Base-by-base conservation (phyloP, 305 asterid genomes). In the Plantago coronopus region DNA sequence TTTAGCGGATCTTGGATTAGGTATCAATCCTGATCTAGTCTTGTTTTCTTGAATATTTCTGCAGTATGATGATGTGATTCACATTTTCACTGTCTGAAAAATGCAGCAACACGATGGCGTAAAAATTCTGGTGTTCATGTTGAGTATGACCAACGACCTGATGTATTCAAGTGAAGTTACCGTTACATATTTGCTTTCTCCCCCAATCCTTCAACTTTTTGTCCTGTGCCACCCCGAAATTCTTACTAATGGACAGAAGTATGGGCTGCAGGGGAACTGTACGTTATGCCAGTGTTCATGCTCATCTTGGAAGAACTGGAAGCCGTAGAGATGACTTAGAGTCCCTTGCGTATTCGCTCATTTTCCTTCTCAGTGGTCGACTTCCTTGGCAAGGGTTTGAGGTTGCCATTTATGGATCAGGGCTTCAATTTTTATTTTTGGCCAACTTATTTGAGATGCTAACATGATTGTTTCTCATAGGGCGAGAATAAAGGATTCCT, bases 281-380 rank as follows among this genome's bases (percentile, higher is more conserved):
- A 57, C 86, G 88, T 6, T 85, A 83, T 76, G 95, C 95, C 16
- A 83, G 95, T 54, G 91, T 76, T 15, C 88, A 86, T 74, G 88
- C 91, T 59, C 95, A 81, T 68, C 84, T 86, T 40, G 95, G 91
- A 48, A 83, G 95, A 71, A 86, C 91, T 22, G 86, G 84, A 44
- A 86, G 91, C 71, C 83, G 88, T 22, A 77, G 95, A 75, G 95
- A 86, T 69, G 95, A 86, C 71, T 71, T 86, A 15, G 95, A 86
- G 67, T 86, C 95, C 63, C 90, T 86, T 72, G 91, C 91, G 40
- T 86, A 86, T 67, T 79, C 91, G 6, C 82, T 86, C 42, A 69
- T 86, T 64, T 86, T 83, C 74, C 91, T 86, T 72, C 85, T 86
- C 31, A 77, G 81, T 34, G 95, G 95, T 11, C 74, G 81, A 49